A percentile compares a stretch with the other conserved stretches of the same genome.
phyloP scores from a whole-genome alignment of 83 land plant genomes.

The Thuja plicata region DNA sequence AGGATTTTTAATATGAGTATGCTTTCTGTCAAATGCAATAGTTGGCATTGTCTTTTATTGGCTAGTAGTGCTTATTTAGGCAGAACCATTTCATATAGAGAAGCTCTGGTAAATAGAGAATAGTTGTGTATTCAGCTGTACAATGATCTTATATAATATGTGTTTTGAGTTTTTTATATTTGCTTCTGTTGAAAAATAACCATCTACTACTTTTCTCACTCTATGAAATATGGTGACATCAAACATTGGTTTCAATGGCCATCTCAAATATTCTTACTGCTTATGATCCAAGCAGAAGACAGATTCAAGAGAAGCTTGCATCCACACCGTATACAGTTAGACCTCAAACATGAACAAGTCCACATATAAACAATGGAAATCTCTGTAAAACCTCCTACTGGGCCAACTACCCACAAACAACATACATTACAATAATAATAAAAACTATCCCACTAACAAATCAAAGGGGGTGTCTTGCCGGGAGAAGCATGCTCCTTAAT shows the following conservation, averaged over 20 bases:
- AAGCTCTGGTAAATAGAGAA: slow-evolving; percentile 2
- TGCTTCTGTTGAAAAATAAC: not conserved
- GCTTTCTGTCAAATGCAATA: slow-evolving; percentile 3
- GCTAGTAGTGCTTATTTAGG: not conserved
- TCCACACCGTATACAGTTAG: too few species aligned
- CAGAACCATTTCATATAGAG: not conserved
- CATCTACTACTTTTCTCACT: not conserved
- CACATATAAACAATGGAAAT: too few species aligned
- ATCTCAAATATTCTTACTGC: not conserved
- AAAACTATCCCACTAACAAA: too few species aligned
- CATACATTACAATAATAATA: too few species aligned
- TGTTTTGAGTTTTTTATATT: not conserved
- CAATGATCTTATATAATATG: not conserved
- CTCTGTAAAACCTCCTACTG: too few species aligned
- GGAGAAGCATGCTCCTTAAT: too few species aligned
- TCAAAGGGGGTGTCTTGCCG: too few species aligned
- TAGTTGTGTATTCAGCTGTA: not conserved
- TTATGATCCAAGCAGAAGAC: too few species aligned
- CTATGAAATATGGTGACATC: too few species aligned
- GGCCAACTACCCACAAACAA: too few species aligned
- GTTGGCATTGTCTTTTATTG: not conserved
- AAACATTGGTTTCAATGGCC: not conserved
- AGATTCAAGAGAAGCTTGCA: too few species aligned
- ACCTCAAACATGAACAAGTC: too few species aligned
- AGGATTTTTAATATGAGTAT: slow-evolving; percentile 80